These are phyloP conservation scores for Pestalotiopsis sp. DNA, from an alignment of 2,329 filamentous ascomycete species.

Conservation along the genomic window DNA sequence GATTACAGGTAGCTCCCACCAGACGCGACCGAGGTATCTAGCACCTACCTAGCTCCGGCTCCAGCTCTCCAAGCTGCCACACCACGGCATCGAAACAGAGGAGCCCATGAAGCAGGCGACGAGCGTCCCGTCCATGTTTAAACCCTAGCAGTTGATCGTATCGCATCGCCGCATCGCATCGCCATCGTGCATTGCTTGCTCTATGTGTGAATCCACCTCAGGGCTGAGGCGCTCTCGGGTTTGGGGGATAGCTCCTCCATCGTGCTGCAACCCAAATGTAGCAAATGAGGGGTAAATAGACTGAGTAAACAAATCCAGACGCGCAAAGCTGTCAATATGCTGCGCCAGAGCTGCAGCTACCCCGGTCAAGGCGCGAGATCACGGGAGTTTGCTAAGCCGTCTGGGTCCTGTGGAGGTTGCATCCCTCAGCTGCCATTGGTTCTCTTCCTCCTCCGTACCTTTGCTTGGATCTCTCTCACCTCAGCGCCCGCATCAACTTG, in stretches of 20 bases:
- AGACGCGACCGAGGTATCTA: too few species aligned
- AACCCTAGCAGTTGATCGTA: not conserved
- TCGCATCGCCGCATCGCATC: not conserved
- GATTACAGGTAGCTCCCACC: too few species aligned
- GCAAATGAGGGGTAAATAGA: constrained; percentile 4
- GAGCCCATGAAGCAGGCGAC: not conserved
- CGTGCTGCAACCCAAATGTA: not conserved
- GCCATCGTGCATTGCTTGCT: not conserved
- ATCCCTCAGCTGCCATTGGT: not conserved
- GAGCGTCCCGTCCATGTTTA: not conserved
- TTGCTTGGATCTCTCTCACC: not conserved
- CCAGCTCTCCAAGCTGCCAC: not conserved
- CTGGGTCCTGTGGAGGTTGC: not conserved
- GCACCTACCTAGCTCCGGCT: not conserved
- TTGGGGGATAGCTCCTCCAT: constrained; percentile 2
- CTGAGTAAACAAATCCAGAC: constrained; percentile 1
- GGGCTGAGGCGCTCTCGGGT: not conserved
- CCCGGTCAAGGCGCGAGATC: constrained; percentile 5
- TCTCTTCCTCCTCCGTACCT: not conserved
- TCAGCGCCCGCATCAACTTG: not conserved
- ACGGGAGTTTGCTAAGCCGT: constrained; percentile 6
- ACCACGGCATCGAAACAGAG: not conserved
- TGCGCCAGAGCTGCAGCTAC: not conserved
- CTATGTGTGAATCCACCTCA: not conserved
- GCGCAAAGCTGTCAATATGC: constrained; percentile 2